A percentile compares a stretch with the other conserved stretches of the same genome.
Evolutionary conservation across 768 basidiomycete species (phyloP).

Genomic region (Pholiota microspora): DNA sequence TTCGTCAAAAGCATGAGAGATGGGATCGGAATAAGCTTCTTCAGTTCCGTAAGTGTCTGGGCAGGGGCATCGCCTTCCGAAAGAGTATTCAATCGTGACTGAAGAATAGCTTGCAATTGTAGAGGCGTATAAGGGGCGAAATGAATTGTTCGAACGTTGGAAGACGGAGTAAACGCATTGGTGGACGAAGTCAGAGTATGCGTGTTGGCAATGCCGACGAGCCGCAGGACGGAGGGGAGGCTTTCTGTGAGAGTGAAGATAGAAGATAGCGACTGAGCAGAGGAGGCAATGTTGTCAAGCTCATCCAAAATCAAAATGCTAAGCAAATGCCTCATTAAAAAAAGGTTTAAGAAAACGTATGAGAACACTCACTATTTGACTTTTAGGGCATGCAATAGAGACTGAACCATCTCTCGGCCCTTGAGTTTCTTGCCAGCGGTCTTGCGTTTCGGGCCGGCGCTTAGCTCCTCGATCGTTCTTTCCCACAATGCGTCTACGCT

Average conservation of each 20-base stretch:
- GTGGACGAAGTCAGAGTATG: conserved; percentile 70
- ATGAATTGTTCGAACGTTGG: conserved; percentile 62
- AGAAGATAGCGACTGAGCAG: conserved; percentile 52
- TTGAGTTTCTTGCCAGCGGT: conserved; percentile 39
- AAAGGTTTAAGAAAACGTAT: conserved; percentile 9
- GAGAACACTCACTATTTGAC: conserved; percentile 50
- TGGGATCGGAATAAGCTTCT: conserved; percentile 60
- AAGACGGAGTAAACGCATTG: conserved; percentile 31
- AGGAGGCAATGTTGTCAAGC: conserved; percentile 76
- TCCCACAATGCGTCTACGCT: conserved; percentile 71
- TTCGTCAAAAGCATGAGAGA: conserved; percentile 72
- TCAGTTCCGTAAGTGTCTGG: conserved; percentile 30
- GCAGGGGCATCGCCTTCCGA: conserved; percentile 31
- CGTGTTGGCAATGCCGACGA: conserved; percentile 88
- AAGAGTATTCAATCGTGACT: conserved; percentile 57
- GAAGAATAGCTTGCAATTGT: conserved; percentile 69
- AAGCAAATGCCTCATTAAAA: conserved; percentile 9
- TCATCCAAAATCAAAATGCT: conserved; percentile 85
- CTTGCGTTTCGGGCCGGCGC: conserved; percentile 33
- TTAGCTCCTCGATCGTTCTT: conserved; percentile 57
- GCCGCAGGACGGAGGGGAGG: conserved; percentile 50
- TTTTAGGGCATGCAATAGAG: conserved; percentile 37
- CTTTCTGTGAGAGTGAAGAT: conserved; percentile 69
- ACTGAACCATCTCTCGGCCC: conserved; percentile 47
- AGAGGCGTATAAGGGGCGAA: conserved; percentile 77